Evolutionary conservation across 176 grass and related monocot genomes (phyloP), one percentile per base, ranked within the genome.

Genomic region (Rhynchospora tenuis): DNA sequence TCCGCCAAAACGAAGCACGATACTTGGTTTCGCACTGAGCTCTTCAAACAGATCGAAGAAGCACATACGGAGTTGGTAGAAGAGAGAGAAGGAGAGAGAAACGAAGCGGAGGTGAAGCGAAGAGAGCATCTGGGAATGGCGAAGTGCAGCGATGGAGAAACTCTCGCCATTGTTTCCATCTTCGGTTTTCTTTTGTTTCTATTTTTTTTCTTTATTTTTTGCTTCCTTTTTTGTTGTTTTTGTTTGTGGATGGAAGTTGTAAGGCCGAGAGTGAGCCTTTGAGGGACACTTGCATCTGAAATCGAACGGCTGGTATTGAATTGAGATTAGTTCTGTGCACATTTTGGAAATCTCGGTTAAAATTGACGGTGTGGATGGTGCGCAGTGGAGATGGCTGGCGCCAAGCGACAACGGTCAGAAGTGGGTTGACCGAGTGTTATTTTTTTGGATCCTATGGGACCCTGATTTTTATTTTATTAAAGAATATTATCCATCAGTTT

Each of bases 141-240:
- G 60, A 82, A 64, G 57, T 44, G 60, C 20, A 64, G 17, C 15
- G 79, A 82, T 64, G 55, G 43, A 82, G 79, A 47, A 66, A 65
- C 60, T 50, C 42, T 65, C 60, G 79, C 79, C 79, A 82, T 82
- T 82, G 79, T 65, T 82, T 64, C 79, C 79, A 64, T 82, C 59
- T 79, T 4, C 20, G 28, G 48, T 6, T 27, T 19, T 52, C 19
- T 78, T 54, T 56, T 20, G 9, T 31, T 31, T 16, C 56, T 15
- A 31, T 7, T 31, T 29, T 78, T 58, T 60, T 2, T 51, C 57
- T 1, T 26, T 79, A 27, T 55, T n/a, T 15, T 5, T n/a, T 20
- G 11, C 19, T 9, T 38, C 4, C 16, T n/a, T 63, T 63, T 63
- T 63, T 63, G 20, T 27, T 22, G 60, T 2, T 11, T 24, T n/a